Base-by-base conservation (phyloP, 805 yeast species). In the Candida ipomoeae region DNA sequence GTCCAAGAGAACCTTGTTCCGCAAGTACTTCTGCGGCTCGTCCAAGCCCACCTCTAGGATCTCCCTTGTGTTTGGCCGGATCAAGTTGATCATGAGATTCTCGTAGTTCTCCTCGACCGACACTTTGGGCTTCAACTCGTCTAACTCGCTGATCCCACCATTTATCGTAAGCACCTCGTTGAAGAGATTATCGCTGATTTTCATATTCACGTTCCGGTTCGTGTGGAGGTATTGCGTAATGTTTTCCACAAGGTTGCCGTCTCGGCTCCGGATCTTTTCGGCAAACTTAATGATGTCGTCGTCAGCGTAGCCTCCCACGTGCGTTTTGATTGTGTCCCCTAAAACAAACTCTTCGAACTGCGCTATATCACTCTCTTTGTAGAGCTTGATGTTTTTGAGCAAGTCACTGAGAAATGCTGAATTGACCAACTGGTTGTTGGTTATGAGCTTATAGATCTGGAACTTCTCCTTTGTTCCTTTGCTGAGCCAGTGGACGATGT, bases 81-180 rank as follows among this genome's bases (percentile, higher is more conserved):
- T 45, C 33, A 73, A 59, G 43, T 63, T 64, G 29, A 70, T 62
- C 74, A 72, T 68, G 39, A 73, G 56, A 44, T 72, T 71, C 39
- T 65, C 69, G 50, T 62, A 62, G 52, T 70, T 72, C 47, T 73
- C 78, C 50, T 70, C 70, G 34, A 71, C 61, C 3, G 60, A 44
- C 11, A 48, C 53, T 7, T 44, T 43, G 10, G 56, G 55, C 20
- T 46, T 39, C 29, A 53, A 42, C 20, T 41, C 51, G 31, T 61
- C 59, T 3, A 52, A 20, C 50, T 57, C 62, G 44, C 55, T 52
- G 39, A 50, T 48, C 7, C 68, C 68, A 18, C 67, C 66, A 49
- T 56, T 65, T 46, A 69, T 57, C 6, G 71, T 59, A 47, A 67
- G 66, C 6, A 69, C 58, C 52, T 69, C 74, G 54, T 63, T 59